Base-by-base conservation (phyloP, 768 basidiomycete species). In the Psilocybe cubensis region DNA sequence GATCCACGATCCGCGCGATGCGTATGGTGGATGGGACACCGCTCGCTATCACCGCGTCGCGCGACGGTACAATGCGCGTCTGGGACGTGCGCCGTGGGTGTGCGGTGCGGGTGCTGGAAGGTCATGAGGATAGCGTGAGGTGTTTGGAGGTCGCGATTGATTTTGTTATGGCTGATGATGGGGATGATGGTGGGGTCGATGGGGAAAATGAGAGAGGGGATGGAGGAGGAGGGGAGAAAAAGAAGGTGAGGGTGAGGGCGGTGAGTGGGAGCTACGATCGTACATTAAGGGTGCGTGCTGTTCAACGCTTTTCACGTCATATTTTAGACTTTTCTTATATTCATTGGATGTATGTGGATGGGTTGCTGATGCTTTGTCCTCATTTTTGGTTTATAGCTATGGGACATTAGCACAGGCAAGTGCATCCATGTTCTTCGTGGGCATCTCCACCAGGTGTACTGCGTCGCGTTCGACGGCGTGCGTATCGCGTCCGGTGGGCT, bases 261-360 rank as follows among this genome's bases (percentile, higher is more conserved):
- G n/a, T 95, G 33, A 95, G 92, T 63, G 96, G 95, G 29, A 95
- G 94, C 69, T 98, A 99, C 71, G 96, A 99, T 70, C 79, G 82
- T 43, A 95, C 88, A 17, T 91, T 89, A 64, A 81, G 95, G 60
- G 91, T 96, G 53, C 45, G 84, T 74, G 27, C 29, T 41, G 18
- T 2, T 41, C 25, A 9, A 20, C 25, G 56, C 24, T 51, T 27
- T 54, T 21, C 28, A 31, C 9, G 9, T 54, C 61, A 33, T 50
- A 45, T 56, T 42, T 27, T 20, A 28, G 27, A 23, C 5, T 17
- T 21, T 31, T 23, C 14, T 48, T 35, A 10, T 21, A 2, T 28
- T n/a, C n/a, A n/a, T n/a, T n/a, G n/a, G n/a, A n/a, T n/a, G n/a
- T n/a, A n/a, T n/a, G n/a, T n/a, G n/a, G n/a, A n/a, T n/a, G n/a